Evolutionary conservation across 2,329 filamentous ascomycete genomes (phyloP), one percentile per base, ranked within the genome.

Genomic region (Dothiorella sarmentorum): DNA sequence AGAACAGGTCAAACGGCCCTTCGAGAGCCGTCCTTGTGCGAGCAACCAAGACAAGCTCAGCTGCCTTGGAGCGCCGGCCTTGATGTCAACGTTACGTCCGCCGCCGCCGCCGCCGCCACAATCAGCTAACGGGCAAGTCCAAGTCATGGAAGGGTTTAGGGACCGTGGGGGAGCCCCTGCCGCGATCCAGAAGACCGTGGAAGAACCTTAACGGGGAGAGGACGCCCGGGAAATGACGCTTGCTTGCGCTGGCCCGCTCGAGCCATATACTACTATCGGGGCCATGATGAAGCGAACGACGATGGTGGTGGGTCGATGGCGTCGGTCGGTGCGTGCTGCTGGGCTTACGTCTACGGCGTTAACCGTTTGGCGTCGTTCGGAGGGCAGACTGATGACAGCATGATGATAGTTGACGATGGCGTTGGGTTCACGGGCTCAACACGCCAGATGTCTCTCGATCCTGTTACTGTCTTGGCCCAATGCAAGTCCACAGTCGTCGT

Each of bases 171-270:
- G 26, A 29, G 18, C 45, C 45, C 45, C 45, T 51, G 33, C 49
- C 38, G 22, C 27, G 20, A 43, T 53, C 55, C n/a, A 47, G 55
- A 57, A 57, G 55, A 37, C 55, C 55, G 55, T 57, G 55, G 55
- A 57, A 57, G 31, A 57, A 57, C 55, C 55, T 57, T 57, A 57
- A 57, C 31, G 35, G 20, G 18, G 49, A 53, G 49, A 53, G 33
- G 29, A 10, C 49, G 40, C 24, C 49, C 49, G 40, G 49, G 35
- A 53, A 53, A 53, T 53, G 49, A 40, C 35, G 49, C 49, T 27
- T 53, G 33, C 49, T n/a, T n/a, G n/a, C 35, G n/a, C 40, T 22
- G 7, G 22, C 24, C 7, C 11, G 49, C 49, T 53, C 49, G 49
- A 53, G 49, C 49, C 49, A 53, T 18, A n/a, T n/a, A n/a, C n/a